Base-by-base conservation (phyloP, 2,329 filamentous ascomycete species). In the Scortechinia acanthostroma region DNA sequence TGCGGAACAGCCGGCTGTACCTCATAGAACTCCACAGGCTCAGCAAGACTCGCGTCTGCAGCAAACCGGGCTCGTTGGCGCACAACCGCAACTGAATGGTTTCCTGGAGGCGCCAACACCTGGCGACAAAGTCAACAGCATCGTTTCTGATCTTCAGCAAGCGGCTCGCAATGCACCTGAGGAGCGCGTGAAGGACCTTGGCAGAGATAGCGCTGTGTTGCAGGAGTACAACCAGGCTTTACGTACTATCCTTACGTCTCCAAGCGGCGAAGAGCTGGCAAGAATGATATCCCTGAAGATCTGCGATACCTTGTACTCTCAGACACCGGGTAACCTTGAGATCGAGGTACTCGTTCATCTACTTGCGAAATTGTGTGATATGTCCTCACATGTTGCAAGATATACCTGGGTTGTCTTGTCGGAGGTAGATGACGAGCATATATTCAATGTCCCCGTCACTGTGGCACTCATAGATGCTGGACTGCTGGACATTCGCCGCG, bases 321-420 rank as follows among this genome's bases (percentile, higher is more conserved):
- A 80, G 42, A 66, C 66, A 4, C 64, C 75, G 48, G 70, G 65
- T 35, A 67, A 71, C 5, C 56, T 85, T 35, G 80, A 84, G 53
- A 69, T 83, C 30, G 80, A 86, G 54, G 71, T 83, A 22, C 68
- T 84, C 44, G 76, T 79, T 15, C 73, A 79, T 50, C 59, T 86
- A 20, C 65, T 86, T 22, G 69, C 72, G 33, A 75, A 76, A 51
- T 63, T 85, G n/a, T 84, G 79, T 57, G 70, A 77, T 44, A 64
- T 79, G 49, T 81, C 77, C n/a, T 66, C 71, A 4, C 59, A 69
- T 23, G 76, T 78, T 33, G 75, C 75, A 30, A 70, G 77, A 42
- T 69, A 68, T 49, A 68, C 65, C 21, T 69, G 66, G 62, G 62
- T 66, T 22, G 56, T 68, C n/a, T 58, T 72, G 21, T 69, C 68